phyloP scores from a whole-genome alignment of 2,329 filamentous ascomycete genomes.

The Aspergillus vadensis region DNA sequence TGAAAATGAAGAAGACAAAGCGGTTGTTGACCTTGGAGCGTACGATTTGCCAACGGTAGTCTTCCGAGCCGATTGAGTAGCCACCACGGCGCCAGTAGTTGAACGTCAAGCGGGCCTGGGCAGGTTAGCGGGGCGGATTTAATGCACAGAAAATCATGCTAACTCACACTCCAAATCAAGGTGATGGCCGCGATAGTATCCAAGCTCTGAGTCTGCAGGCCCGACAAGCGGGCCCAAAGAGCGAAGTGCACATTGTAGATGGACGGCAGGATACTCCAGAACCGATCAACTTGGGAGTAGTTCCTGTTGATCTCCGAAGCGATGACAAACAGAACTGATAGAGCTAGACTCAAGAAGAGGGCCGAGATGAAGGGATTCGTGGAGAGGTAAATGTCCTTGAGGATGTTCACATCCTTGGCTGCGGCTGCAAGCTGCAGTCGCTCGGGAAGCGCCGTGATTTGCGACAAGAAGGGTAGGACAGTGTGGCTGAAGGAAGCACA shows the following conservation, averaged over 20 bases:
- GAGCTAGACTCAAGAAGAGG: constrained; percentile 68
- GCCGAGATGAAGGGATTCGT: constrained; percentile 85
- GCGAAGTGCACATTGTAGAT: constrained; percentile 84
- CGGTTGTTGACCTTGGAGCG: constrained; percentile 67
- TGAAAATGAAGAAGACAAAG: constrained; percentile 81
- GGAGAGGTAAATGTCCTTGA: constrained; percentile 72
- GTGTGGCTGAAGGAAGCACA: constrained; percentile 75
- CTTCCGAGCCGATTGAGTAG: constrained; percentile 84
- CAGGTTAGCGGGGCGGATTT: constrained; percentile 20
- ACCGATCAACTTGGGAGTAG: constrained; percentile 93
- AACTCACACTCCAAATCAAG: constrained; percentile 74
- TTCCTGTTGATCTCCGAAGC: constrained; percentile 85
- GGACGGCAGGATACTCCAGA: constrained; percentile 87
- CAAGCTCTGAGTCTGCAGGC: constrained; percentile 68
- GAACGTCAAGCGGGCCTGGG: constrained; percentile 76
- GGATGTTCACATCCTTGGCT: constrained; percentile 60
- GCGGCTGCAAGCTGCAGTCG: constrained; percentile 63
- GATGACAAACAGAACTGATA: constrained; percentile 73
- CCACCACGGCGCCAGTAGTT: constrained; percentile 98
- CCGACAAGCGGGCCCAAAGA: constrained; percentile 76
- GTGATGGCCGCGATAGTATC: constrained; percentile 73
- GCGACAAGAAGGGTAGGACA: constrained; percentile 71
- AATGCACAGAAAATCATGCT: background rate
- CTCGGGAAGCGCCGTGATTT: constrained; percentile 69
- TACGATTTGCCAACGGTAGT: constrained; percentile 88